Conservation (phyloP, 352 stramenopile species). For the Hyaloperonospora arabidopsidis region DNA sequence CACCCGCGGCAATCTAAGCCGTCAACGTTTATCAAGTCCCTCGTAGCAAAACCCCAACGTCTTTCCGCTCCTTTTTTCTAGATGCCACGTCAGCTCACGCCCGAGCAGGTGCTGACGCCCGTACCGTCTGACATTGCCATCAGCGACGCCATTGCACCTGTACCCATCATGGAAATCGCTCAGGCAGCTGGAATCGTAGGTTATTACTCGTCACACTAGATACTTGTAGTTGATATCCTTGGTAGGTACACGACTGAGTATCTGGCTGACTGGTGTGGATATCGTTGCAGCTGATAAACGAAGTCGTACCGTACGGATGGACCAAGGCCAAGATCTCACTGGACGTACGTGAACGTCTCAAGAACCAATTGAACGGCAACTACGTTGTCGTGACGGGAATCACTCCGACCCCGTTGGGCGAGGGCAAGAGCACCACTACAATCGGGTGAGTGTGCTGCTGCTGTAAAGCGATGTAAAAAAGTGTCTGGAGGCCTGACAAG, state of each 20-base stretch:
- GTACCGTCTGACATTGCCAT: conserved; percentile 79
- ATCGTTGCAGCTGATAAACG: conserved; percentile 46
- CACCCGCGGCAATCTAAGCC: conserved; percentile 20
- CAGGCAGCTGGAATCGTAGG: conserved; percentile 58
- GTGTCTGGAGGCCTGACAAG: neutral
- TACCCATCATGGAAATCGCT: conserved; percentile 63
- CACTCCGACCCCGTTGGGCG: conserved; percentile 95
- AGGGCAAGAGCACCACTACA: conserved; percentile 99
- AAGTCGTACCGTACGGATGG: conserved; percentile 85
- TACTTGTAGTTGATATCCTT: too few relatives aligned
- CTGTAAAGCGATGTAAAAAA: too few relatives aligned
- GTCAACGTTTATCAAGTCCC: neutral
- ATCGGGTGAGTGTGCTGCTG: conserved; percentile 69
- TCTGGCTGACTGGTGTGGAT: too few relatives aligned
- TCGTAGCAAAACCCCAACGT: conserved; percentile 12
- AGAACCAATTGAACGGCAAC: conserved; percentile 87
- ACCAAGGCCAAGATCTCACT: conserved; percentile 92
- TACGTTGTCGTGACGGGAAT: conserved; percentile 97
- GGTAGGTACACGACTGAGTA: too few relatives aligned
- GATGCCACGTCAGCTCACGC: conserved; percentile 48
- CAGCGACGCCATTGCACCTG: conserved; percentile 62
- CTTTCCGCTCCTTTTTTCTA: neutral
- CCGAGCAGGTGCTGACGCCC: conserved; percentile 53
- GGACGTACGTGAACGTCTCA: conserved; percentile 81
- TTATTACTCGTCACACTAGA: conserved; percentile 2